Conservation (phyloP, 805 yeast genomes). For the Debaryomyces castellii region DNA sequence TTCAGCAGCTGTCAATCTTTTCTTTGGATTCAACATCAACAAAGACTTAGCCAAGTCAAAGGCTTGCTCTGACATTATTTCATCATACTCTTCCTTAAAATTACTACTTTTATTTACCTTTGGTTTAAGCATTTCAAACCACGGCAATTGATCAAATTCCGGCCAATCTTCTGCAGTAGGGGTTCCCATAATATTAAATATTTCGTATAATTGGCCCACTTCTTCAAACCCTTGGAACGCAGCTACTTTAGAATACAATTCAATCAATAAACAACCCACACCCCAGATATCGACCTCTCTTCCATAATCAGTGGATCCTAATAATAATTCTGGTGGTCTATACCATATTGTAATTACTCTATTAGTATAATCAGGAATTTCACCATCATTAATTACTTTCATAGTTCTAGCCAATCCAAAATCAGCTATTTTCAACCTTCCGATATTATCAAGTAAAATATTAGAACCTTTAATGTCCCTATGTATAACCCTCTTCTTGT, state of each 20-base stretch:
- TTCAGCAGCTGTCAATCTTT: slow-evolving; percentile 63
- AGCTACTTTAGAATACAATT: slow-evolving; percentile 72
- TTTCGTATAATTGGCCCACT: slow-evolving; percentile 73
- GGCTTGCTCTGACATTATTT: slow-evolving; percentile 50
- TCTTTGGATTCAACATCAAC: slow-evolving; percentile 65
- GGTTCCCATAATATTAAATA: slow-evolving; percentile 84
- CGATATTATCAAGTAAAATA: slow-evolving; percentile 61
- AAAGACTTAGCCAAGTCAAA: slow-evolving; percentile 65
- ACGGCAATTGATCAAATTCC: slow-evolving; percentile 72
- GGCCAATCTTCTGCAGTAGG: slow-evolving; percentile 79
- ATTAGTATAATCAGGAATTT: slow-evolving; percentile 82
- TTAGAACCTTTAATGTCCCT: slow-evolving; percentile 84
- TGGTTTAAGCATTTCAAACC: slow-evolving; percentile 87
- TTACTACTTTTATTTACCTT: slow-evolving; percentile 30
- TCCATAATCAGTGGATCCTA: slow-evolving; percentile 90
- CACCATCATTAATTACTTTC: slow-evolving; percentile 52
- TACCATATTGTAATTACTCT: slow-evolving; percentile 97
- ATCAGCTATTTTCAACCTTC: slow-evolving; percentile 71
- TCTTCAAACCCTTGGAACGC: slow-evolving; percentile 89
- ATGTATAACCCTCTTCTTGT: slow-evolving; percentile 66
- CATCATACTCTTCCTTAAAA: slow-evolving; percentile 31
- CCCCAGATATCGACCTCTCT: slow-evolving; percentile 97
- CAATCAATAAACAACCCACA: slow-evolving; percentile 86
- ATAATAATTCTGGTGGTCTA: slow-evolving; percentile 88
- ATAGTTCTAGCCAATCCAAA: slow-evolving; percentile 80